Base-by-base conservation (phyloP, 2,329 filamentous ascomycete species). In the Rutstroemia sp. region DNA sequence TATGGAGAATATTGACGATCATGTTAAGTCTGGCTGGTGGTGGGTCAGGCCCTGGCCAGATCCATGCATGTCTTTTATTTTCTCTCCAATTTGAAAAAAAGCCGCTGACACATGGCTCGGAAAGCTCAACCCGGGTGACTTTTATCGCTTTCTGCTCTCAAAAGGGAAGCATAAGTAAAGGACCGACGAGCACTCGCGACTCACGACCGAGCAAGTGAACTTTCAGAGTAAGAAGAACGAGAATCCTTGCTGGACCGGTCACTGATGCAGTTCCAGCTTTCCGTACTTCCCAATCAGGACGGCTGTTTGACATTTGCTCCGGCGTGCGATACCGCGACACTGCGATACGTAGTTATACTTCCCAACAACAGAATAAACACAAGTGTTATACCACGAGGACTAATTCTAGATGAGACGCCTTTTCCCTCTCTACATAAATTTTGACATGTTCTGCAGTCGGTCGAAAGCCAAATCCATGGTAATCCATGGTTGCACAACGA, bases 1-100 rank as follows among this genome's bases (percentile, higher is more conserved):
- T 44, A 55, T 50, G 53, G 46, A 50, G 53, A 55, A 44, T 55
- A 45, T 44, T 37, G 53, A 50, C 37, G 46, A 54, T 54, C 45
- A 18, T 49, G 41, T 54, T 49, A 19, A 50, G 49, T 45, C 27
- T 49, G 34, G 19, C 18, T 49, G 44, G 21, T 49, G 44, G 21
- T 41, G 34, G 46, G 47, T 55, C 41, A 55, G 25, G 53, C 19
- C 42, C 19, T 45, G 42, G 19, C 12, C 19, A 14, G 47, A 55
- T 51, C 46, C 53, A 50, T 55, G 46, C 53, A 44, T n/a, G n/a
- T 19, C 46, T 21, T 51, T 30, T 54, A 14, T 38, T 42, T 25
- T 25, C 14, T 54, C 21, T 39, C 44, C 18, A 54, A 27, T 30
- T 19, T 39, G 25, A 23, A 25, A 30, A 30, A 34, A 39, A 55